These are phyloP conservation scores for Pulveroboletus ravenelii DNA, from an alignment of 768 basidiomycete genomes.

Conservation along the genomic window DNA sequence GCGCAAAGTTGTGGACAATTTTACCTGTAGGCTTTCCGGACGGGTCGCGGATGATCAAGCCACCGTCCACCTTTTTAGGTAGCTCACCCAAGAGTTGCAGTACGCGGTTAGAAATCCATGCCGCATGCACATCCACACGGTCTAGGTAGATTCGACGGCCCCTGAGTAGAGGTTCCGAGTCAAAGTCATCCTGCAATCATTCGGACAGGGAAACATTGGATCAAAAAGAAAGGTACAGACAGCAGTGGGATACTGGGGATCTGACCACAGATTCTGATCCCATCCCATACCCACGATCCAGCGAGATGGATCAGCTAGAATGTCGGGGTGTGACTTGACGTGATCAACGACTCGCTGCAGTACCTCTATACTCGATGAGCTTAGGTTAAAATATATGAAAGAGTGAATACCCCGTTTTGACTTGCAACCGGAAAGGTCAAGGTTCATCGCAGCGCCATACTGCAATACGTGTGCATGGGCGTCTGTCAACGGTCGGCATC, in stretches of 20 bases:
- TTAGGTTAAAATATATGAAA: no score
- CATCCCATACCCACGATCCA: constrained; percentile 92
- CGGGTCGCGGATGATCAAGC: constrained; percentile 61
- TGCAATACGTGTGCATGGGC: constrained; percentile 76
- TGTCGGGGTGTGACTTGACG: constrained; percentile 52
- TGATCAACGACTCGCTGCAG: constrained; percentile 55
- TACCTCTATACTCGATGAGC: constrained; percentile 44
- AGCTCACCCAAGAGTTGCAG: constrained; percentile 59
- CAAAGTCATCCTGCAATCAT: constrained; percentile 61
- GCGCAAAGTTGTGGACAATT: not conserved
- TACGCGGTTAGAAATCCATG: constrained; percentile 78
- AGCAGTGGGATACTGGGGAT: constrained; percentile 62
- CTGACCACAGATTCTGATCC: constrained; percentile 84
- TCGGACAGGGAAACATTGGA: not conserved
- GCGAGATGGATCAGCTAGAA: constrained; percentile 43
- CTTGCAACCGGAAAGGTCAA: constrained; percentile 53
- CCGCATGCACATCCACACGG: constrained; percentile 80
- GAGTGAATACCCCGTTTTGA: constrained; percentile 51
- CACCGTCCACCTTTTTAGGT: constrained; percentile 65
- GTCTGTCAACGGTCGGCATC: constrained; percentile 38
- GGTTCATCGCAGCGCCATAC: constrained; percentile 64
- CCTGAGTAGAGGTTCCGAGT: constrained; percentile 58
- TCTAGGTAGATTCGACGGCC: constrained; percentile 68
- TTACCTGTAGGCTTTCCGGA: constrained; percentile 66
- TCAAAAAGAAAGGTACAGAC: constrained; percentile 38